phyloP scores from a whole-genome alignment of 345 rosid genomes.

The Nephelium lappaceum region DNA sequence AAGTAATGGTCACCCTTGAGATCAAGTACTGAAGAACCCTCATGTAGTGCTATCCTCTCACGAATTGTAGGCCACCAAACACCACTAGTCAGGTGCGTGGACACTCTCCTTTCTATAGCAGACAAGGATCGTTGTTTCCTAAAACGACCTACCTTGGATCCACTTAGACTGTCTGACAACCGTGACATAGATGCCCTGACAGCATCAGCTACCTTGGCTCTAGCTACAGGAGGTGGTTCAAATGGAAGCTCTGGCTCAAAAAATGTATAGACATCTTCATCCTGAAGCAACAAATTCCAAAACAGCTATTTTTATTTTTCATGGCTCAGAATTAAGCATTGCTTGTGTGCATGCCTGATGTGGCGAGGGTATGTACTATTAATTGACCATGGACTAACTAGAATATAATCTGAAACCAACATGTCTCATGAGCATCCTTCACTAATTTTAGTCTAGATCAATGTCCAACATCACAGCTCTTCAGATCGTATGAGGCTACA shows the following conservation, averaged over 20 bases:
- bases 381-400: background rate
- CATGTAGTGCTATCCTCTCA: constrained; percentile 36
- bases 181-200: constrained; percentile 21
- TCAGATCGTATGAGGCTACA: background rate
- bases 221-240: constrained; percentile 17
- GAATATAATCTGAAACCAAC: background rate
- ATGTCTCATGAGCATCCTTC: background rate
- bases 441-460: background rate
- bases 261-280: constrained; percentile 60
- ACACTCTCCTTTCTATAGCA: constrained; percentile 32
- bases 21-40: constrained; percentile 58
- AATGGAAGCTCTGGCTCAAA: constrained; percentile 60
- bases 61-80: constrained; percentile 34
- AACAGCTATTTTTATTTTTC: background rate
- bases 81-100: constrained; percentile 18
- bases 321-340: background rate
- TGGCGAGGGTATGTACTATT: background rate
- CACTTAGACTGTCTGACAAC: constrained; percentile 16
- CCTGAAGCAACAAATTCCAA: constrained; percentile 38
- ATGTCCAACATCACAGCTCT: background rate
- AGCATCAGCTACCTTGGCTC: constrained; percentile 23
- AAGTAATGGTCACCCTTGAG: constrained; percentile 56
- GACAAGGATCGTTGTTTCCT: constrained; percentile 49
- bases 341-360: background rate
- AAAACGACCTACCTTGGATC: constrained; percentile 29